Conservation (phyloP, 2,329 filamentous ascomycete genomes). For the Onygena corvina region DNA sequence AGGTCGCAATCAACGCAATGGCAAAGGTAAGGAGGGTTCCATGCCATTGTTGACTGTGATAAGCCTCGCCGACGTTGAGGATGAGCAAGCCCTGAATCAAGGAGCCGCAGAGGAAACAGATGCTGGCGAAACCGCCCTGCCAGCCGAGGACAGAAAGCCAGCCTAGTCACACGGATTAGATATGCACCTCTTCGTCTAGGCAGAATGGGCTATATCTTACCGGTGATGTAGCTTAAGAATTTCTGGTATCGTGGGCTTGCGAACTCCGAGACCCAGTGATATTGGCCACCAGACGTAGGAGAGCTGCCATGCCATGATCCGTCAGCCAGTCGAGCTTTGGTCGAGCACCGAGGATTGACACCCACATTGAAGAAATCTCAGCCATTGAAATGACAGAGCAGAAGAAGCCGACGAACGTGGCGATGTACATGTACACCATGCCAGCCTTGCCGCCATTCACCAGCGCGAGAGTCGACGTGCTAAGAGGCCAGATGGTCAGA, state of each 20-base stretch:
- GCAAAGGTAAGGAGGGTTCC: conserved; percentile 39
- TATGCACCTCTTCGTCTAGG: background rate
- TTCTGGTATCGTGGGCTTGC: conserved; percentile 29
- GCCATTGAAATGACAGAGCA: conserved; percentile 27
- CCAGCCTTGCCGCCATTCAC: conserved; percentile 25
- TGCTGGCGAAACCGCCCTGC: conserved; percentile 34
- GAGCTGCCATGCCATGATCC: conserved; percentile 24
- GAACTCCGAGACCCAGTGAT: conserved; percentile 32
- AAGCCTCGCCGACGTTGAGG: conserved; percentile 28
- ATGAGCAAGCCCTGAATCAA: conserved; percentile 29
- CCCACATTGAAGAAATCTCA: conserved; percentile 31
- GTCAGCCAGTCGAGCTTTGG: background rate
- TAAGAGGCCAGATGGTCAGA: conserved; percentile 2
- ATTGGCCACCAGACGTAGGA: conserved; percentile 34
- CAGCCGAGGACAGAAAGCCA: conserved; percentile 35
- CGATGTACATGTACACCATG: conserved; percentile 24
- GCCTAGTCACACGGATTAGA: conserved; percentile 16
- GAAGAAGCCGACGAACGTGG: conserved; percentile 23
- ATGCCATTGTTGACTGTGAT: conserved; percentile 37
- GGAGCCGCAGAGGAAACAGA: conserved; percentile 24
- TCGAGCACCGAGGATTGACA: background rate
- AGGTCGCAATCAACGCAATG: conserved; percentile 28
- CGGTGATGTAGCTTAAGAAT: conserved; percentile 37
- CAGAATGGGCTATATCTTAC: conserved; percentile 16
- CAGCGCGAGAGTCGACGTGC: conserved; percentile 17